Conservation (phyloP, 2,329 filamentous ascomycete genomes). For the Phialocephala subalpina region DNA sequence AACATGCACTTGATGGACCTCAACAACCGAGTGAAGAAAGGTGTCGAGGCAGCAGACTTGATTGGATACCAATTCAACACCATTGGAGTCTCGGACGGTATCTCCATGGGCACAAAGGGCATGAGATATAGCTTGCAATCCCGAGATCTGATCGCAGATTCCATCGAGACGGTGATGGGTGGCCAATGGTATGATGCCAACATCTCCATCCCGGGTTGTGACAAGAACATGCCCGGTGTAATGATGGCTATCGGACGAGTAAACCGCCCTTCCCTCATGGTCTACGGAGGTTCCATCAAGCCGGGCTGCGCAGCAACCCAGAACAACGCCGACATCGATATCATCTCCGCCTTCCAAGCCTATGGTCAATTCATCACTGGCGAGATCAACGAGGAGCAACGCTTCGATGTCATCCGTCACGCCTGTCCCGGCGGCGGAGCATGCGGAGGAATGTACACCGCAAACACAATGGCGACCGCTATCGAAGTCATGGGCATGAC, state of each 20-base stretch:
- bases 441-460: constrained; percentile 87
- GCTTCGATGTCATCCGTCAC: constrained; percentile 93
- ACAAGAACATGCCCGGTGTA: constrained; percentile 99
- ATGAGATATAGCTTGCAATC: constrained; percentile 97
- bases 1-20: constrained; percentile 98
- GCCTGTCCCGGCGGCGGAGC: constrained; percentile 87
- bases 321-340: constrained; percentile 81
- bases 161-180: constrained; percentile 98
- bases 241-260: constrained; percentile 93
- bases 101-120: constrained; percentile 97
- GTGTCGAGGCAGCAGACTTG: constrained; percentile 78
- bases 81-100: constrained; percentile 95
- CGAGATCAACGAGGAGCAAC: constrained; percentile 88
- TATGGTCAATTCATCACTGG: constrained; percentile 95
- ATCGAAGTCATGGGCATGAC: constrained; percentile 80
- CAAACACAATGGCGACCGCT: constrained; percentile 79
- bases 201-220: constrained; percentile 94
- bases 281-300: constrained; percentile 94
- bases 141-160: constrained; percentile 95
- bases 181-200: constrained; percentile 99
- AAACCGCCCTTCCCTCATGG: constrained; percentile 95
- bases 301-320: constrained; percentile 85
- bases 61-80: constrained; percentile 99
- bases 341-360: constrained; percentile 96
- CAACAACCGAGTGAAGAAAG: constrained; percentile 59